Evolutionary conservation across 73 alveolate genomes (phyloP).

Genomic region (Tetrahymena malaccensis): DNA sequence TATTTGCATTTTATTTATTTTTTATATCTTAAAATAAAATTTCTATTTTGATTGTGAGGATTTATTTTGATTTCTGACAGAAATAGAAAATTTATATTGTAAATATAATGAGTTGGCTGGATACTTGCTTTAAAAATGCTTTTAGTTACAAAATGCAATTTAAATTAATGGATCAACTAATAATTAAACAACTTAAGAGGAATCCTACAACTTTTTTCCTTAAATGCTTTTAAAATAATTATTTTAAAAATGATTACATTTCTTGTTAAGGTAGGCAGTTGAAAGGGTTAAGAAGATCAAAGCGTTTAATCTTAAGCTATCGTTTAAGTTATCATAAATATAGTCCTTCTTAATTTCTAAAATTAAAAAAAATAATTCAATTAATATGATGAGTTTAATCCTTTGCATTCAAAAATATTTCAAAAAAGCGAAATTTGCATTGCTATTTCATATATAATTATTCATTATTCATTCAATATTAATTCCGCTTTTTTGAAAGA

Average conservation of each 20-base stretch:
- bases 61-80: neutral
- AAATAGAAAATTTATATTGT: no score
- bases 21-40: neutral
- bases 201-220: neutral
- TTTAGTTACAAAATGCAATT: neutral
- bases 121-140: neutral
- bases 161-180: neutral
- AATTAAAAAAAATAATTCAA: neutral
- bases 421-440: neutral
- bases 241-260: neutral
- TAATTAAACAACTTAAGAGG: neutral
- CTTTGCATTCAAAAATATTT: no score
- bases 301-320: neutral
- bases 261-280: neutral
- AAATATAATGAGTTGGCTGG: neutral
- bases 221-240: neutral
- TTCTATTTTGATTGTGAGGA: neutral
- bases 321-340: neutral
- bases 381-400: neutral
- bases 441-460: neutral
- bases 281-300: neutral
- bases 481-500: neutral
- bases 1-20: neutral
- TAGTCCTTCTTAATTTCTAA: neutral
- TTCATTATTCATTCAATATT: no score